Evolutionary conservation across 495 filamentous ascomycete genomes (phyloP).

Genomic region (Neurospora sp.): DNA sequence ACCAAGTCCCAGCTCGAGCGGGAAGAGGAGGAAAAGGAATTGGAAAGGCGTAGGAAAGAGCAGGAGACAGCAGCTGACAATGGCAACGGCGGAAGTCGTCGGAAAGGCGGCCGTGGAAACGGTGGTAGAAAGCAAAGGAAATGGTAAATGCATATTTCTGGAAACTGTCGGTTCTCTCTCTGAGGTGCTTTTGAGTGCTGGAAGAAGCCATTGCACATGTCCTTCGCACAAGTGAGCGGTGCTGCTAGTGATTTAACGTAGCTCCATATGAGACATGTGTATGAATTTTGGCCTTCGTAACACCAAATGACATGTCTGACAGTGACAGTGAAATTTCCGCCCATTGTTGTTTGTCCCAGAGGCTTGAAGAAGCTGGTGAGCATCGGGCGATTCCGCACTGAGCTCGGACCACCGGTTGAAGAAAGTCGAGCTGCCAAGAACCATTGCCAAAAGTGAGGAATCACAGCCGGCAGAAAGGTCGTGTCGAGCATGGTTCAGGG

Average conservation of each 20-base stretch:
- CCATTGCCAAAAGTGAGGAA: not conserved
- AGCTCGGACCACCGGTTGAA: not conserved
- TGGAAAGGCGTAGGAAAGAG: not conserved
- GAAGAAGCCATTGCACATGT: not conserved
- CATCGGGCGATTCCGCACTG: not conserved
- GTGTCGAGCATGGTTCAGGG: not conserved
- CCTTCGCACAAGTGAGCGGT: not conserved
- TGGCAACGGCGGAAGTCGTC: not conserved
- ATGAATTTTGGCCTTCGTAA: not conserved
- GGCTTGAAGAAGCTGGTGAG: not conserved
- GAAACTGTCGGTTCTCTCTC: not conserved
- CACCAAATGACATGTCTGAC: not conserved
- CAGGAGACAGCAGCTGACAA: not conserved
- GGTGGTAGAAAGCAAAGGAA: not conserved
- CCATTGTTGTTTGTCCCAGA: not conserved
- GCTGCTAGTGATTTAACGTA: not conserved
- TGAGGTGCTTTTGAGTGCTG: not conserved
- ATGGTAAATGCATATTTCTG: not conserved
- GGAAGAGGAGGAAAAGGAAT: not conserved
- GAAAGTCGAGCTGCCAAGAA: not conserved
- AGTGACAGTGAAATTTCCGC: not conserved
- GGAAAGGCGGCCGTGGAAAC: not conserved
- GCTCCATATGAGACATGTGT: not conserved
- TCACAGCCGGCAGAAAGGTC: not conserved
- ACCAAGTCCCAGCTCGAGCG: not conserved